Conservation (phyloP, 202 grass and related monocot species). For the Eragrostis tef region DNA sequence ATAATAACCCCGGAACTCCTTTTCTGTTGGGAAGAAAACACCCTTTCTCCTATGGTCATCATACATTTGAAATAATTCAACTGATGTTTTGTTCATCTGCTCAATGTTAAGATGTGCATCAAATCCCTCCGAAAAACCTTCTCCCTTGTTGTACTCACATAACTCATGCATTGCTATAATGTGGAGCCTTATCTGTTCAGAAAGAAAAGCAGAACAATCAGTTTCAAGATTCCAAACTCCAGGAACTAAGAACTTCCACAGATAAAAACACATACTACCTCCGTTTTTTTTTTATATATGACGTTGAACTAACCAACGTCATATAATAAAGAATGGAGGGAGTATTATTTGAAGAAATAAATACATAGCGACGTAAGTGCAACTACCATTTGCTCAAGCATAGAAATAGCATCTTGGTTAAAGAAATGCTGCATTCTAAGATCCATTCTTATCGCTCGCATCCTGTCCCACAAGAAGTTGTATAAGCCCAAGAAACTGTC, state of each 20-base stretch:
- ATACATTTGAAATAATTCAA: slow-evolving; percentile 98
- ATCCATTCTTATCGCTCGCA: slow-evolving; percentile 97
- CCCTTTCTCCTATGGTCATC: slow-evolving; percentile 89
- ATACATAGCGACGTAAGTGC: slow-evolving; percentile 7
- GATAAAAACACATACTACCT: slow-evolving; percentile 36
- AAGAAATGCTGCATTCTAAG: slow-evolving; percentile 98
- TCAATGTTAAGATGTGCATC: slow-evolving; percentile 98
- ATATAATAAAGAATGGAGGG: no score
- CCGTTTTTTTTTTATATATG: no score
- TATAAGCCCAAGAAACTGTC: slow-evolving; percentile 82
- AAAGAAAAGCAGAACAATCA: slow-evolving; percentile 53
- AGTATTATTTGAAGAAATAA: slow-evolving; percentile 11
- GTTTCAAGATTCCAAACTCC: slow-evolving; percentile 34
- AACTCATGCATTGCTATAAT: slow-evolving; percentile 94
- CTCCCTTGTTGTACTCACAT: slow-evolving; percentile 88
- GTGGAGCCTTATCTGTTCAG: slow-evolving; percentile 85
- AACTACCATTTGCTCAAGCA: slow-evolving; percentile 99
- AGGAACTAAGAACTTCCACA: slow-evolving; percentile 7
- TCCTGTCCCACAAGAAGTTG: slow-evolving; percentile 98
- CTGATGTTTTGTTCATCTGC: slow-evolving; percentile 98
- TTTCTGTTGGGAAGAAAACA: slow-evolving; percentile 70
- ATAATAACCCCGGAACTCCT: slow-evolving; percentile 96
- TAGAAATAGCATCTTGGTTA: slow-evolving; percentile 77
- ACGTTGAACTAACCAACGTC: no score
- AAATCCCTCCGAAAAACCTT: slow-evolving; percentile 96